Percentiles rank a stretch among this genome's conserved stretches.
These are phyloP conservation scores for Pseudoneurospora amorphoporcata DNA, from an alignment of 495 filamentous ascomycete genomes.

Conservation along the genomic window DNA sequence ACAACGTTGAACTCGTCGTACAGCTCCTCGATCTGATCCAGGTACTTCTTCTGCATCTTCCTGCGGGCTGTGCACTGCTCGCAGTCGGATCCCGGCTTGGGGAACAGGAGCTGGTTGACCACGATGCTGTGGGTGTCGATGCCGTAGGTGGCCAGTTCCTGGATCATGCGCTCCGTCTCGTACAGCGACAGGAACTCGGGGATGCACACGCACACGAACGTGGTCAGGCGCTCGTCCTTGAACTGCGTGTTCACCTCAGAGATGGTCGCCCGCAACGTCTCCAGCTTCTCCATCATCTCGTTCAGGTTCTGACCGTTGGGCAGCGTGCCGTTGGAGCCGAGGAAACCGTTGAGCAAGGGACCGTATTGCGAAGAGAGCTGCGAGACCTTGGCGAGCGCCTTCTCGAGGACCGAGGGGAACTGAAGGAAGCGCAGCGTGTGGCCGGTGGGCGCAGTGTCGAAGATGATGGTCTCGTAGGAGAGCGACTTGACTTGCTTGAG, in stretches of 20 bases:
- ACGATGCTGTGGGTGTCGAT: conserved; percentile 98
- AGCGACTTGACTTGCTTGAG: conserved; percentile 99
- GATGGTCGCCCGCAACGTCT: conserved; percentile 83
- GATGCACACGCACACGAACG: conserved; percentile 97
- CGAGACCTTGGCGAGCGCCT: conserved; percentile 91
- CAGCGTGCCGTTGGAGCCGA: conserved; percentile 68
- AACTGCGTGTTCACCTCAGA: conserved; percentile 95
- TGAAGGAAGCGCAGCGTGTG: conserved; percentile 98
- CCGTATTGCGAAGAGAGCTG: conserved; percentile 91
- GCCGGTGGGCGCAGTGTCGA: conserved; percentile 97
- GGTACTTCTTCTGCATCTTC: conserved; percentile 99
- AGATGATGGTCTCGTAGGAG: conserved; percentile 96
- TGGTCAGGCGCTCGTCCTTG: conserved; percentile 92
- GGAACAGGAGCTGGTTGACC: conserved; percentile 95
- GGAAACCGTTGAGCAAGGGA: conserved; percentile 86
- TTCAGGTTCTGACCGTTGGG: conserved; percentile 86
- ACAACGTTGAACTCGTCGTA: conserved; percentile 99
- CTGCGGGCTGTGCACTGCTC: conserved; percentile 91
- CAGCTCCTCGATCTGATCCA: conserved; percentile 96
- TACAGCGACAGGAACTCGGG: conserved; percentile 95
- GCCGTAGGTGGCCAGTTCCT: conserved; percentile 83
- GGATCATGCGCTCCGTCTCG: conserved; percentile 99
- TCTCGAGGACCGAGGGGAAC: conserved; percentile 96
- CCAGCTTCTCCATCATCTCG: conserved; percentile 90
- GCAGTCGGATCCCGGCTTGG: conserved; percentile 73